A percentile compares a stretch with the other conserved stretches of the same genome.
These are phyloP conservation scores for Aspergillus sp. DNA, from an alignment of 2,329 filamentous ascomycete species.

Conservation along the genomic window DNA sequence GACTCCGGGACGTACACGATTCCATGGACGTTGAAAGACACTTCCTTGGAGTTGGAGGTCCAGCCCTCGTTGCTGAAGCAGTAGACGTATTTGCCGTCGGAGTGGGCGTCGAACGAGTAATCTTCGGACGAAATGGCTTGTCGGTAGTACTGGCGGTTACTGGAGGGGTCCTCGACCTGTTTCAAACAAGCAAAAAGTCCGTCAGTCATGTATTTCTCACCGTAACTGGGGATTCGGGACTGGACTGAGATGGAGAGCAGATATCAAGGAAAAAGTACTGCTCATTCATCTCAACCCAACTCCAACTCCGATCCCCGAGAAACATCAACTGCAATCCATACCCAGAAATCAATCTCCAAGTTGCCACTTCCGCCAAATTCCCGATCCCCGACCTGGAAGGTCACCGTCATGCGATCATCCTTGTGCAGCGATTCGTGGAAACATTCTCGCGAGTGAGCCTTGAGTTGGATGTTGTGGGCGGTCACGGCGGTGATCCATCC, in stretches of 20 bases:
- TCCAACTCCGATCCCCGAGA: background rate
- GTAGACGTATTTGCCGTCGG: conserved; percentile 89
- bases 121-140: conserved; percentile 84
- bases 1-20: conserved; percentile 94
- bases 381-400: conserved; percentile 94
- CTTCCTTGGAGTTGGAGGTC: conserved; percentile 94
- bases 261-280: background rate
- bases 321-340: conserved; percentile 49
- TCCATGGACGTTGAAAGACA: conserved; percentile 98
- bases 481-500: conserved; percentile 59
- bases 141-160: conserved; percentile 75
- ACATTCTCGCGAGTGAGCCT: conserved; percentile 91
- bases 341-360: conserved; percentile 97
- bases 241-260: background rate
- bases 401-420: conserved; percentile 98
- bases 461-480: conserved; percentile 95
- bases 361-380: conserved; percentile 95
- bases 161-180: conserved; percentile 75
- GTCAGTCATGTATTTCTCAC: conserved; percentile 12
- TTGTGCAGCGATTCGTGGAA: conserved; percentile 91
- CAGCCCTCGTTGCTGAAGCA: conserved; percentile 99
- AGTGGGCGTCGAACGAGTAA: conserved; percentile 80
- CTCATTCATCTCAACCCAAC: background rate
- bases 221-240: background rate
- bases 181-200: background rate